A percentile compares a stretch with the other conserved stretches of the same genome.
phyloP scores from a whole-genome alignment of 306 rosid genomes.

The Bauhinia variegata region DNA sequence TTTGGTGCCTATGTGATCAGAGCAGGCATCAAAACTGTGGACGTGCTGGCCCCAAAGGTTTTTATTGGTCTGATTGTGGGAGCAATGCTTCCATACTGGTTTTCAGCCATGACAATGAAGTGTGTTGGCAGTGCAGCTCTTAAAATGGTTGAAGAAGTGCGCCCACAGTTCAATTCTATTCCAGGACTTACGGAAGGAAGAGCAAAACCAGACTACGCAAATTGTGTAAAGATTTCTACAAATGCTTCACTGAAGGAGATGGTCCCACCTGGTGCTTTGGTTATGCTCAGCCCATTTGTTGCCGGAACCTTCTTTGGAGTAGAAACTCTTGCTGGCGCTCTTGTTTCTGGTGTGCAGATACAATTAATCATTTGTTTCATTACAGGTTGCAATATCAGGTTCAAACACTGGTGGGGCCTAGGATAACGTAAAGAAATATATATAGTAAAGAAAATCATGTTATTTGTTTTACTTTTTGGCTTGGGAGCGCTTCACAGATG shows the following conservation, averaged over 20 bases:
- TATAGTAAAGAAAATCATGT: conserved; percentile 22
- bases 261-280: conserved; percentile 78
- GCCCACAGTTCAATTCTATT: conserved; percentile 62
- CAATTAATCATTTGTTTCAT: conserved; percentile 8
- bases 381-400: conserved; percentile 66
- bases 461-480: conserved; percentile 19
- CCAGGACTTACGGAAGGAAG: conserved; percentile 63
- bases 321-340: conserved; percentile 77
- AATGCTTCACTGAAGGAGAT: conserved; percentile 73
- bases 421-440: conserved; percentile 74
- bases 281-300: conserved; percentile 66
- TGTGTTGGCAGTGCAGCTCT: conserved; percentile 77
- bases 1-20: conserved; percentile 74
- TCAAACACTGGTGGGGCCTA: conserved; percentile 77
- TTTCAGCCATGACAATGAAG: conserved; percentile 81
- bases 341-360: conserved; percentile 83
- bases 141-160: conserved; percentile 80
- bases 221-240: conserved; percentile 68
- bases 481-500: neutral
- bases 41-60: conserved; percentile 63
- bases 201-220: conserved; percentile 72
- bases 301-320: conserved; percentile 76
- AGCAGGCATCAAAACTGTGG: conserved; percentile 60
- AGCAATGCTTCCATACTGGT: conserved; percentile 82
- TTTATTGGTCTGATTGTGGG: conserved; percentile 73